Conservation (phyloP, 768 basidiomycete species). For the Kwoniella mangroviensis region DNA sequence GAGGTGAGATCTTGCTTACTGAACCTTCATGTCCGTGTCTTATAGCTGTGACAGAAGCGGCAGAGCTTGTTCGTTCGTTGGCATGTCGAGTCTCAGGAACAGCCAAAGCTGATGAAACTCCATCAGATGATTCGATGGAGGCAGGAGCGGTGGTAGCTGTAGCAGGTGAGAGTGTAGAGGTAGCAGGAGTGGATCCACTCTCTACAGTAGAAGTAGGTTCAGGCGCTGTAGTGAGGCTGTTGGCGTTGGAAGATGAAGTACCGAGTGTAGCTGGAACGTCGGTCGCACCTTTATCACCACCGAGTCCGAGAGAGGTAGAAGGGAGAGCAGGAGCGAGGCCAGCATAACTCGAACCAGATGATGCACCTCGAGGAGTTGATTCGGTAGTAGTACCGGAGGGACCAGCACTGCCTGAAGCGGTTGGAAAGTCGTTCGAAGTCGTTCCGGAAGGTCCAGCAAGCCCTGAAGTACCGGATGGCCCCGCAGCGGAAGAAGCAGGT, state of each 20-base stretch:
- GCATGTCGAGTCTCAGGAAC: constrained; percentile 31
- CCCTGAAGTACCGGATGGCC: constrained; percentile 4
- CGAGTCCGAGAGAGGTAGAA: constrained; percentile 31
- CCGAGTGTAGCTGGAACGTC: constrained; percentile 35
- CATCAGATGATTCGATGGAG: neutral
- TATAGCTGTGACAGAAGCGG: constrained; percentile 50
- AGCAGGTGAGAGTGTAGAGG: constrained; percentile 2
- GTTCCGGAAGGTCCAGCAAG: neutral
- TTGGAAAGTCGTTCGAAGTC: neutral
- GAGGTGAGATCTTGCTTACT: constrained; percentile 10
- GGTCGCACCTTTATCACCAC: constrained; percentile 46
- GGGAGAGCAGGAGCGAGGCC: constrained; percentile 42
- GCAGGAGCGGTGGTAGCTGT: constrained; percentile 6
- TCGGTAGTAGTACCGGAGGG: neutral
- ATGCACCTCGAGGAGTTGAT: neutral
- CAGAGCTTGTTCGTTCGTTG: constrained; percentile 38
- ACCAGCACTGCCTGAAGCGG: neutral
- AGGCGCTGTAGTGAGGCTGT: neutral
- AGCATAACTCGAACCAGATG: constrained; percentile 8
- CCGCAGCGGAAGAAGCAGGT: constrained; percentile 2
- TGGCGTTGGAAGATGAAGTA: constrained; percentile 4
- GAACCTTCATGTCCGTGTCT: constrained; percentile 43
- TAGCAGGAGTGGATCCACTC: constrained; percentile 2
- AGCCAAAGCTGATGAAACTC: constrained; percentile 11
- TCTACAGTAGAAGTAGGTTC: constrained; percentile 5